Evolutionary conservation across 192 early-diverging fungal species (phyloP).

Genomic region (Gryganskiella cystojenkinii): DNA sequence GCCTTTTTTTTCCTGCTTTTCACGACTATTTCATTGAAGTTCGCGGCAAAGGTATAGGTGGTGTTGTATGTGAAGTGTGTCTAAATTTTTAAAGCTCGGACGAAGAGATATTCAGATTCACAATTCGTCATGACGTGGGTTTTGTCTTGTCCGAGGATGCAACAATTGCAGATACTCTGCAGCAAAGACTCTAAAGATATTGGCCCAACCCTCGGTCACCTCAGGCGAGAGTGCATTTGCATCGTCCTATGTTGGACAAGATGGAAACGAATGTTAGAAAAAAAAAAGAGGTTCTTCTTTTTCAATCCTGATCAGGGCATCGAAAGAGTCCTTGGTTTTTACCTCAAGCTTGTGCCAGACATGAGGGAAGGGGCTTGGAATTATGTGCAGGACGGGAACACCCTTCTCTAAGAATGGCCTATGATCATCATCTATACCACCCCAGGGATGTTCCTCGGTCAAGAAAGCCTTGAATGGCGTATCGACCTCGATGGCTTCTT

Average conservation of each 20-base stretch:
- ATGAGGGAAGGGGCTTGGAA: slow-evolving; percentile 84
- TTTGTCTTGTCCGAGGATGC: slow-evolving; percentile 8
- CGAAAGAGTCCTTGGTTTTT: too few species aligned
- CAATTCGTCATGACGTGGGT: slow-evolving; percentile 46
- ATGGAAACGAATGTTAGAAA: neutral
- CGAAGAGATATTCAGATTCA: too few species aligned
- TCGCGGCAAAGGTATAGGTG: too few species aligned
- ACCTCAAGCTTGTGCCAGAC: slow-evolving; percentile 85
- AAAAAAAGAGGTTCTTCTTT: too few species aligned
- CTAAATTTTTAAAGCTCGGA: too few species aligned
- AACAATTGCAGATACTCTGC: slow-evolving; percentile 64
- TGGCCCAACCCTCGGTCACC: slow-evolving; percentile 77
- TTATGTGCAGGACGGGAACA: slow-evolving; percentile 89
- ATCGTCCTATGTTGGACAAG: slow-evolving; percentile 68
- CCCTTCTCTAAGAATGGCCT: slow-evolving; percentile 83
- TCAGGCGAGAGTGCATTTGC: slow-evolving; percentile 70
- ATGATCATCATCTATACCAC: slow-evolving; percentile 87
- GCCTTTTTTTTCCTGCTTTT: too few species aligned
- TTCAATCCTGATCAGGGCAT: slow-evolving; percentile 1
- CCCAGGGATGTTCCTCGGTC: slow-evolving; percentile 16
- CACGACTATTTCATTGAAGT: too few species aligned
- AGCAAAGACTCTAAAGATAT: slow-evolving; percentile 84
- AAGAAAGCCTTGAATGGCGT: slow-evolving; percentile 40
- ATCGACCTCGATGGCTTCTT: slow-evolving; percentile 20
- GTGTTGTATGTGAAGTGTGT: too few species aligned